Base-by-base conservation (phyloP, 148 eudicot species). In the Tetragonia tetragonoides region DNA sequence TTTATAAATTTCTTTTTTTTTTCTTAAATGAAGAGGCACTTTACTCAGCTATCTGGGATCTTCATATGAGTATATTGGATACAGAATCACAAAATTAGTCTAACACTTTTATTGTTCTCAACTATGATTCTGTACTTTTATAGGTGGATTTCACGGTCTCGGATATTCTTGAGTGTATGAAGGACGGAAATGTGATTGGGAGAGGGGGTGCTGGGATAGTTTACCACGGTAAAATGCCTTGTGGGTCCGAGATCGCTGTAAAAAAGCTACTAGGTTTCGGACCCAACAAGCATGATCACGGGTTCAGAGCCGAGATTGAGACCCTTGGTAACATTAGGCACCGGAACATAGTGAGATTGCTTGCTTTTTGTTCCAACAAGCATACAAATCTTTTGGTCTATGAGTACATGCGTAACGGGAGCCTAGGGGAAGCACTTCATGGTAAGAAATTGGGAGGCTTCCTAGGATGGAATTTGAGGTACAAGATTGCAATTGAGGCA, bases 391-490 rank as follows among this genome's bases (percentile, higher is more conserved):
- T 93, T 2, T 85, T 93, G 7, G 92, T 96, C 6, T 96, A 93
- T 66, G 98, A 93, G 85, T 93, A 96, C 88, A 96, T 96, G 98
- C 84, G 93, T 7, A 96, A 96, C 10, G 99, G 99, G 28, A 93
- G 99, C 85, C 80, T 96, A 70, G 98, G 99, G 1, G 99, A 96
- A 70, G 97, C 97, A 0, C 75, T 96, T 3, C 99, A 96, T 28
- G 92, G 92, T 28, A 92, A 94, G 59, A 94, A 92, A 73, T 70
- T 82, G 38, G 89, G 92, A 2, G 88, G 90, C 20, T 86, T 87
- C 21, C 42, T 96, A 78, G 87, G 92, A 8, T 96, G 99, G 99
- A 84, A 87, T 79, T 65, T 90, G 82, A 88, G 99, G 88, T 93
- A 96, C 86, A 95, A 93, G 60, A 86, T 93, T 10, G 97, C 95